A percentile compares a stretch with the other conserved stretches of the same genome.
These are phyloP conservation scores for Lichtheimia ramosa DNA, from an alignment of 371 early-diverging fungal genomes.

Conservation along the genomic window DNA sequence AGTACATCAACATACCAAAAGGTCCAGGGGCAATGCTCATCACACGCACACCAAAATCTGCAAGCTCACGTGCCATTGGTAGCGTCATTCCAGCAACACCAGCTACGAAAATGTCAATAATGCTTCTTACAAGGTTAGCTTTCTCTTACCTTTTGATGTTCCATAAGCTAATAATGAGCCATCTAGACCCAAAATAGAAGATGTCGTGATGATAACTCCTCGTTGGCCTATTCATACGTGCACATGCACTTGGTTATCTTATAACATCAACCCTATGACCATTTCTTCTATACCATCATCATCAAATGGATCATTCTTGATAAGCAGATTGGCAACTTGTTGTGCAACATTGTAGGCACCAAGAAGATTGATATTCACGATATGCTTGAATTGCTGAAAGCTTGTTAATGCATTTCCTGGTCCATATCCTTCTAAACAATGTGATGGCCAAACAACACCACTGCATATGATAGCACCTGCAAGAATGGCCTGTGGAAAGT, in stretches of 20 bases:
- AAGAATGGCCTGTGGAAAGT: slow-evolving; percentile 28
- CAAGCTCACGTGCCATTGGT: slow-evolving; percentile 60
- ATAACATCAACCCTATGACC: background rate
- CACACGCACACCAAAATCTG: slow-evolving; percentile 54
- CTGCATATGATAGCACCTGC: slow-evolving; percentile 53
- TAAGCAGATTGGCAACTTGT: slow-evolving; percentile 48
- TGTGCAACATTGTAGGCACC: slow-evolving; percentile 65
- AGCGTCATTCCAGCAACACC: slow-evolving; percentile 61
- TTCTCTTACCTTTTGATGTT: slow-evolving; percentile 56
- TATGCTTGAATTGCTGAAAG: slow-evolving; percentile 45
- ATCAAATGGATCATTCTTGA: slow-evolving; percentile 35
- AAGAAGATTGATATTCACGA: slow-evolving; percentile 52
- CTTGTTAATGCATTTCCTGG: slow-evolving; percentile 33
- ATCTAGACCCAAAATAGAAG: slow-evolving; percentile 58
- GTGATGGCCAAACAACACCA: slow-evolving; percentile 40
- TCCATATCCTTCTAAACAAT: slow-evolving; percentile 28
- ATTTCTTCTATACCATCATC: slow-evolving; percentile 28
- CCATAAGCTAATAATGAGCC: slow-evolving; percentile 51
- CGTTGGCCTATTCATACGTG: slow-evolving; percentile 41
- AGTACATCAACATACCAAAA: slow-evolving; percentile 35
- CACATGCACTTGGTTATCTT: background rate
- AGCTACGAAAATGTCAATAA: slow-evolving; percentile 15
- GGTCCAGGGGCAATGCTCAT: slow-evolving; percentile 63
- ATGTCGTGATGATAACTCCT: slow-evolving; percentile 57
- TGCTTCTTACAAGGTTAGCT: background rate